Conservation (phyloP, 2,329 filamentous ascomycete species). For the Keithomyces neogunnii region DNA sequence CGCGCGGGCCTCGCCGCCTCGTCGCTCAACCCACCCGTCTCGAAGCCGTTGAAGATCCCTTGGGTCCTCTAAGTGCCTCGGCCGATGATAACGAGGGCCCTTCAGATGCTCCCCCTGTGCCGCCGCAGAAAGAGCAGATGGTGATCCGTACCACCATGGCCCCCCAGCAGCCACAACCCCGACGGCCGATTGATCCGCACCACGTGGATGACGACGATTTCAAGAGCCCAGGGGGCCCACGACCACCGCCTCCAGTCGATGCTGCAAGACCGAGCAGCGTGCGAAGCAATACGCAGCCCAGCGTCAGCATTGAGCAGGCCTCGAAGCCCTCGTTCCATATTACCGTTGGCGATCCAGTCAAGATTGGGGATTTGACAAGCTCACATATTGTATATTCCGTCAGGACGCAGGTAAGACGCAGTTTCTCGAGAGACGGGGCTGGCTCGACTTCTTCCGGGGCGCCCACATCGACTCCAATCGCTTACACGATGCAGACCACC, state of each 20-base stretch:
- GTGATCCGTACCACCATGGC: conserved; percentile 50
- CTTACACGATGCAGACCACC: conserved; percentile 54
- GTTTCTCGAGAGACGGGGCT: neutral
- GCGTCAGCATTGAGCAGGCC: conserved; percentile 85
- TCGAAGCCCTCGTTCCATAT: conserved; percentile 89
- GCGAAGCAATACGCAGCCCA: conserved; percentile 55
- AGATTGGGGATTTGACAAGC: conserved; percentile 92
- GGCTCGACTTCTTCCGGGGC: neutral
- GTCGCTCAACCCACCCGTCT: conserved; percentile 70
- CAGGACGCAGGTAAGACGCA: conserved; percentile 64
- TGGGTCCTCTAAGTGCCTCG: conserved; percentile 66
- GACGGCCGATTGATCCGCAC: conserved; percentile 47
- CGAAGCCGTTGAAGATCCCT: conserved; percentile 67
- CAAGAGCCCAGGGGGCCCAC: conserved; percentile 40
- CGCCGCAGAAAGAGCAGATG: conserved; percentile 59
- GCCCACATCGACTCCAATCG: neutral
- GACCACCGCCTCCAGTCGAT: conserved; percentile 59
- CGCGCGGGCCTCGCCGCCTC: conserved; percentile 50
- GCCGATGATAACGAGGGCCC: conserved; percentile 36
- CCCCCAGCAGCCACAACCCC: conserved; percentile 31
- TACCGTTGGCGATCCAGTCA: conserved; percentile 90
- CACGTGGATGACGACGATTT: conserved; percentile 66
- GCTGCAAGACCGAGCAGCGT: conserved; percentile 44
- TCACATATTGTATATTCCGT: conserved; percentile 98
- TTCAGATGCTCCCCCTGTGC: conserved; percentile 53